These are phyloP conservation scores for Paspalum notatum DNA, from an alignment of 176 grass and related monocot species.

Conservation along the genomic window DNA sequence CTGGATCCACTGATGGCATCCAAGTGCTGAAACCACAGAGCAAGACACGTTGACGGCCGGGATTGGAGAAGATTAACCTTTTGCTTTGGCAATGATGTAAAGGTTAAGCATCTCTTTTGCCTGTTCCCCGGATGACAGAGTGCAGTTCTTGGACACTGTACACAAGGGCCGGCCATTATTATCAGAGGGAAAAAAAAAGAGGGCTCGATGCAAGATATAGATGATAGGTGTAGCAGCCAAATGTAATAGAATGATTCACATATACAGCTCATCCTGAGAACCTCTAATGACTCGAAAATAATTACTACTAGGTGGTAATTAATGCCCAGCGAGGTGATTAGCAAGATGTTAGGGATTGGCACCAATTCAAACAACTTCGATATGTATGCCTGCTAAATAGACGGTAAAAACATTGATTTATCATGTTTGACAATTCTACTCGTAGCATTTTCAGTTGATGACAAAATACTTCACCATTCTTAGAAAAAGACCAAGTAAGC, in stretches of 20 bases:
- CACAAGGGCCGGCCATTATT: neutral
- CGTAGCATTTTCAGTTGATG: neutral
- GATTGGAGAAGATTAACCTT: constrained; percentile 16
- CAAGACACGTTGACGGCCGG: constrained; percentile 23
- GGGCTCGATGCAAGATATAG: no score
- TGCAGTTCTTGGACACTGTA: constrained; percentile 39
- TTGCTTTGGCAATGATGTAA: constrained; percentile 42
- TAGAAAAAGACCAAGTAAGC: no score
- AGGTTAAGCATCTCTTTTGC: constrained; percentile 46
- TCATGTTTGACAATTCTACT: neutral
- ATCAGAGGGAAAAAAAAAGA: no score
- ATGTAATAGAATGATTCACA: neutral
- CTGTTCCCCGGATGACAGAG: constrained; percentile 43
- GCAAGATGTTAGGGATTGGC: neutral
- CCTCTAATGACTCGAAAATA: neutral
- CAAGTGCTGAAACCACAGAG: neutral
- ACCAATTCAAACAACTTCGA: neutral
- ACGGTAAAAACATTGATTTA: no score
- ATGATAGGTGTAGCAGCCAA: neutral
- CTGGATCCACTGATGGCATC: constrained; percentile 31
- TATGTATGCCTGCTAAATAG: no score
- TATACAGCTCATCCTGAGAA: neutral
- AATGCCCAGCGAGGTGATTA: constrained; percentile 17
- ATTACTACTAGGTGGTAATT: no score
- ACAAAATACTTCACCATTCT: neutral